Percentiles rank a stretch among this genome's conserved stretches.
Conservation (phyloP, 2,329 filamentous ascomycete genomes). For the Cordyceps cateniannulata region DNA sequence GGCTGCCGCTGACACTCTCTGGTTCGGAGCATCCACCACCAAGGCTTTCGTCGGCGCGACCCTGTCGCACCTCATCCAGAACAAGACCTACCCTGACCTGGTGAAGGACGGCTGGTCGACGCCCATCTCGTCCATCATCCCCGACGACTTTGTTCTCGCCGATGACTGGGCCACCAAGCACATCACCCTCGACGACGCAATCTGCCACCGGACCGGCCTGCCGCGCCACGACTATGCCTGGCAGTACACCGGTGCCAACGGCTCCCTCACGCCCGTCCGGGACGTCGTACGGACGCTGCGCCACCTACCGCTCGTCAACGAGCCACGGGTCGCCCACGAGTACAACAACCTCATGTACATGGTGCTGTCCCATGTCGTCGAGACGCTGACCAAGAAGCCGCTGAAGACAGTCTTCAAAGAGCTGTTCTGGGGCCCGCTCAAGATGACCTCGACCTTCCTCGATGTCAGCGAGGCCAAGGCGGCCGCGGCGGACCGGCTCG, state of each 20-base stretch:
- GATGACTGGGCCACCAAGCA: conserved; percentile 33
- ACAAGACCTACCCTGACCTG: conserved; percentile 19
- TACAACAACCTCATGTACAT: conserved; percentile 43
- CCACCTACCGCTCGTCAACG: conserved; percentile 32
- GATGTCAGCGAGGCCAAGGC: conserved; percentile 14
- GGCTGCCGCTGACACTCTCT: conserved; percentile 38
- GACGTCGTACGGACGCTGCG: conserved; percentile 32
- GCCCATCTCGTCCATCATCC: conserved; percentile 34
- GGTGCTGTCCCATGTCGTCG: conserved; percentile 32
- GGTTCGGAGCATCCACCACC: conserved; percentile 43
- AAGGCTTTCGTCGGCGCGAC: conserved; percentile 45
- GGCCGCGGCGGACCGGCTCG: not conserved
- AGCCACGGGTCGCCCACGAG: conserved; percentile 33
- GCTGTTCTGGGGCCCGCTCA: conserved; percentile 32
- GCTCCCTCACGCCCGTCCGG: conserved; percentile 4
- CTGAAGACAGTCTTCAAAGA: conserved; percentile 31
- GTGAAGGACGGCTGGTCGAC: conserved; percentile 34
- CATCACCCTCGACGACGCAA: conserved; percentile 41
- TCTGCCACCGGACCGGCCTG: conserved; percentile 42
- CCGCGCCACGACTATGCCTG: conserved; percentile 31
- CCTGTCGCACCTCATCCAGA: conserved; percentile 39
- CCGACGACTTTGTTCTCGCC: conserved; percentile 39
- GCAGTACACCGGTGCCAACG: conserved; percentile 17
- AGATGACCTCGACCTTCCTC: conserved; percentile 33
- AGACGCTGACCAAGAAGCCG: conserved; percentile 25